Conservation (phyloP, 2,329 filamentous ascomycete genomes). For the Boeremia lycopersici region DNA sequence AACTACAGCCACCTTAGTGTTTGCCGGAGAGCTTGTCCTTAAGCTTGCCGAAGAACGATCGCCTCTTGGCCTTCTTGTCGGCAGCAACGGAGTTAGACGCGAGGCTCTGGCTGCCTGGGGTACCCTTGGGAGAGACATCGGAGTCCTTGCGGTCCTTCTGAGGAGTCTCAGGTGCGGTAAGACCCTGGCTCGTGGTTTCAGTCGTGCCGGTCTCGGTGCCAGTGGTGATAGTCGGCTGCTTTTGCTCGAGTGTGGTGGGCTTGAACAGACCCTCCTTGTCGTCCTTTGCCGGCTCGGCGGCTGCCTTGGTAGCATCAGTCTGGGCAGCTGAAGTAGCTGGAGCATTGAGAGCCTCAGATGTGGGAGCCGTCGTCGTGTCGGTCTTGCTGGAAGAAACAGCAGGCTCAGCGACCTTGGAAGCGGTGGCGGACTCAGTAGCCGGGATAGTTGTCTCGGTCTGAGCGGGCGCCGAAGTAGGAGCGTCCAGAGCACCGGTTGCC, state of each 20-base stretch:
- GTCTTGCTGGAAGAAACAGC: conserved; percentile 15
- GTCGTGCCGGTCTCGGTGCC: conserved; percentile 46
- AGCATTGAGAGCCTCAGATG: conserved; percentile 44
- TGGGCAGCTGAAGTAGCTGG: conserved; percentile 41
- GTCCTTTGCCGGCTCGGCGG: conserved; percentile 41
- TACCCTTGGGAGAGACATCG: conserved; percentile 43
- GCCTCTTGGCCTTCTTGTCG: conserved; percentile 56
- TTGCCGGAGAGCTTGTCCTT: conserved; percentile 54
- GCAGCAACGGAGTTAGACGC: conserved; percentile 33
- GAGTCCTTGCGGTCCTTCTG: conserved; percentile 31
- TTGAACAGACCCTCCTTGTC: conserved; percentile 52
- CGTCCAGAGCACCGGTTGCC: conserved; percentile 39
- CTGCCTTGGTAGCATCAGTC: conserved; percentile 28
- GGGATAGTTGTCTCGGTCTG: conserved; percentile 41
- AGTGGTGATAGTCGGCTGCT: conserved; percentile 49
- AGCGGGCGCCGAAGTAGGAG: conserved; percentile 42
- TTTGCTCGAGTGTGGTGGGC: conserved; percentile 47
- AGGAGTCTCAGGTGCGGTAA: conserved; percentile 40
- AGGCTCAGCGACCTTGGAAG: conserved; percentile 8
- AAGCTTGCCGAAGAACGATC: conserved; percentile 55
- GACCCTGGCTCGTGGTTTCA: conserved; percentile 22
- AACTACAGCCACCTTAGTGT: conserved; percentile 23
- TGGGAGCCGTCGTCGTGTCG: conserved; percentile 10
- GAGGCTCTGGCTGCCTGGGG: conserved; percentile 48
- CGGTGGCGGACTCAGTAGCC: conserved; percentile 30